Conservation (phyloP, 306 rosid genomes). For the Castanopsis chinensis region DNA sequence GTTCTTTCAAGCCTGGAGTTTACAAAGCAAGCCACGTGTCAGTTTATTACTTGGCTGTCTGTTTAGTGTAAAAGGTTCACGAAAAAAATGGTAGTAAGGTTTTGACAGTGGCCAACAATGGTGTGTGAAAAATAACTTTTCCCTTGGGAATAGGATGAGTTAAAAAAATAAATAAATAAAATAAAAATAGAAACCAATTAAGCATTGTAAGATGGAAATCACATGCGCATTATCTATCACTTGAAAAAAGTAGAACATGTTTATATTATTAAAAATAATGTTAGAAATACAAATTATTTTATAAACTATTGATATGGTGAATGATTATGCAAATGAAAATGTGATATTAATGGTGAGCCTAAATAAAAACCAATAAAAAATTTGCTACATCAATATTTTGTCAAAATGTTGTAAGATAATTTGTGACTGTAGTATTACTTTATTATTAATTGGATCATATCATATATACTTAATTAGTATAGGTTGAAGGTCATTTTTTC, state of each 20-base stretch:
- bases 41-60: neutral
- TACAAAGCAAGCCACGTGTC: neutral
- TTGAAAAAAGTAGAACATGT: neutral
- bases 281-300: no score
- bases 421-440: no score
- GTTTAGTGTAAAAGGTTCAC: neutral
- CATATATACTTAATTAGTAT: no score
- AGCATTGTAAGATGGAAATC: neutral
- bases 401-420: no score
- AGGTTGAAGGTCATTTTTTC: no score
- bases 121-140: neutral
- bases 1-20: no score
- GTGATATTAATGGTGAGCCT: no score
- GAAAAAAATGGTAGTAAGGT: neutral
- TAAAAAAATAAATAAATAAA: no score
- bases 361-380: no score
- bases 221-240: neutral
- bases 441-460: neutral
- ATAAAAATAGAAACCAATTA: neutral
- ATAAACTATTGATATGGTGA: no score
- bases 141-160: neutral
- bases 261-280: neutral
- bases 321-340: no score
- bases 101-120: neutral
- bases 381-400: no score